phyloP scores from a whole-genome alignment of 2,329 filamentous ascomycete genomes.

The Magnaporthiopsis incrustans region DNA sequence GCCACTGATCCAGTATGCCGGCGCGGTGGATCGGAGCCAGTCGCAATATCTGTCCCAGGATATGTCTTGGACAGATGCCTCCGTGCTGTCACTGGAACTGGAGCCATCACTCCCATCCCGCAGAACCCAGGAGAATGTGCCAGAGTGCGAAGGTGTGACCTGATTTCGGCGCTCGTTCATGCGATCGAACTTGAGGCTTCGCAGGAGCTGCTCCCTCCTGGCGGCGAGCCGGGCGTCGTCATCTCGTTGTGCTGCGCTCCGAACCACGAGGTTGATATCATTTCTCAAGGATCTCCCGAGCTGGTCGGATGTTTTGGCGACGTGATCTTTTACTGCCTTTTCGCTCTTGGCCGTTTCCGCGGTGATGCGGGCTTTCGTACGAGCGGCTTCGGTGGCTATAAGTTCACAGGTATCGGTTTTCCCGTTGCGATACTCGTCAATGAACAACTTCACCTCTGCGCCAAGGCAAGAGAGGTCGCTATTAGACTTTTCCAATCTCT shows the following conservation, averaged over 20 bases:
- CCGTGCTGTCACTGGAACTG: too few relatives aligned
- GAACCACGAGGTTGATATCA: neutral
- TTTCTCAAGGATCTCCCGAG: neutral
- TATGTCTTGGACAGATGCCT: too few relatives aligned
- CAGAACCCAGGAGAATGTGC: constrained; percentile 5
- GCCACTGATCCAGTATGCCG: constrained; percentile 22
- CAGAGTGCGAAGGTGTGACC: constrained; percentile 6
- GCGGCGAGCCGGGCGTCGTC: neutral
- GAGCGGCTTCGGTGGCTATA: neutral
- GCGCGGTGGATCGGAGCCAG: neutral
- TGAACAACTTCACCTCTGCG: neutral
- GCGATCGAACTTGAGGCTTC: constrained; percentile 10
- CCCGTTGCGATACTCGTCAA: neutral
- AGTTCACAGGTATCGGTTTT: neutral
- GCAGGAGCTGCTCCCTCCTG: constrained; percentile 8
- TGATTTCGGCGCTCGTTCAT: constrained; percentile 14
- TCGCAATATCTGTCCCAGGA: neutral
- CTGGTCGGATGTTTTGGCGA: neutral
- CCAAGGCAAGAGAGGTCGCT: neutral
- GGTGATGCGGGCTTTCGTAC: neutral
- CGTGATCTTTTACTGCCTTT: neutral
- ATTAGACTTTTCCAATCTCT: neutral
- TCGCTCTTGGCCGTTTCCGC: neutral
- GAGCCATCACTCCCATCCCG: neutral
- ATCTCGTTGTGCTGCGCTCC: neutral